A percentile compares a stretch with the other conserved stretches of the same genome.
These are phyloP conservation scores for Sporobolomyces roseus DNA, from an alignment of 768 basidiomycete genomes.

Conservation along the genomic window DNA sequence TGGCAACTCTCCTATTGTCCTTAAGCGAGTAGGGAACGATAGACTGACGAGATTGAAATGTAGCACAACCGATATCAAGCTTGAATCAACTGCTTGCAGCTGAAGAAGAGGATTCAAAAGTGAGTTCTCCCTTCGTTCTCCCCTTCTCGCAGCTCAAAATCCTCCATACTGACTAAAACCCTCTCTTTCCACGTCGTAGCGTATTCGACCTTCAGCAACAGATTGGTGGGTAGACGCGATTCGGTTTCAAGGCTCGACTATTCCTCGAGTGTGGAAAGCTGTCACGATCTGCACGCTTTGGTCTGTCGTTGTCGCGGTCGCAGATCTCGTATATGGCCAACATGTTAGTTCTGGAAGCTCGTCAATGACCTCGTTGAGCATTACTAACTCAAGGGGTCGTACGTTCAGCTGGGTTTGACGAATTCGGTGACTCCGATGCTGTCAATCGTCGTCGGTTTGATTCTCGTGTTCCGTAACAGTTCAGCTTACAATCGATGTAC, in stretches of 20 bases:
- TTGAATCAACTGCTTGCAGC: constrained; percentile 20
- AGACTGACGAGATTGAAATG: too few relatives aligned
- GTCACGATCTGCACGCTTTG: constrained; percentile 18
- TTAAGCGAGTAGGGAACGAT: too few relatives aligned
- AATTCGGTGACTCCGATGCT: constrained; percentile 38
- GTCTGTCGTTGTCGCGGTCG: constrained; percentile 20
- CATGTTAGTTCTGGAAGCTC: background rate
- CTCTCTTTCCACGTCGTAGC: constrained; percentile 1
- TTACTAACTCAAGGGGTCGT: too few relatives aligned
- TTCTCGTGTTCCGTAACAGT: constrained; percentile 43
- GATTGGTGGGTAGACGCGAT: constrained; percentile 37
- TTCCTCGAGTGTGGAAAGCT: constrained; percentile 22
- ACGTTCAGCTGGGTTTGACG: constrained; percentile 29
- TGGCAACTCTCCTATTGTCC: too few relatives aligned
- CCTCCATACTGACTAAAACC: background rate
- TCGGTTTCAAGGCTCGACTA: constrained; percentile 23
- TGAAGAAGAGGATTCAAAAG: constrained; percentile 32
- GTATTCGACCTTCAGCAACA: constrained; percentile 21
- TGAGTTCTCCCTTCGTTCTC: background rate
- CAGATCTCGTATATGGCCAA: constrained; percentile 16
- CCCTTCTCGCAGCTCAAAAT: background rate
- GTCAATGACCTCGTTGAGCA: too few relatives aligned
- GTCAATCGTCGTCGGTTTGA: constrained; percentile 42
- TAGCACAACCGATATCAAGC: constrained; percentile 23
- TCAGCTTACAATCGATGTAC: constrained; percentile 28